Evolutionary conservation across 495 filamentous ascomycete genomes (phyloP).

Genomic region (Hyaloscypha finlandica): DNA sequence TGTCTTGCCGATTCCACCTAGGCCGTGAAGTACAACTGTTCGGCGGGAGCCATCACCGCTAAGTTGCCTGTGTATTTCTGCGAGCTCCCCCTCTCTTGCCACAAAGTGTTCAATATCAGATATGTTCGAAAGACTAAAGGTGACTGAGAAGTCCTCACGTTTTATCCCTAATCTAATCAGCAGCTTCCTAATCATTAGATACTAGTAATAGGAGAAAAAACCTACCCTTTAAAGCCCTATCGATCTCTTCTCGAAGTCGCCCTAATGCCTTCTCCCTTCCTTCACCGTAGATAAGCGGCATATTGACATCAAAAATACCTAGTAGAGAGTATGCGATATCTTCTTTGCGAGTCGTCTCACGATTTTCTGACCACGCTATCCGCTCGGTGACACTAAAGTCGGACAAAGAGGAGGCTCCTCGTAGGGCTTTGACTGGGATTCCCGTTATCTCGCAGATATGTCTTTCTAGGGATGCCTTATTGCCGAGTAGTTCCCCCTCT

Average conservation of each 20-base stretch:
- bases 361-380: too few species aligned
- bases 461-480: not conserved
- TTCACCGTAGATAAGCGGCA: too few species aligned
- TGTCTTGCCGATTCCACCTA: not conserved
- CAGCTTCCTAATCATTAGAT: too few species aligned
- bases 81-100: constrained; percentile 25
- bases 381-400: too few species aligned
- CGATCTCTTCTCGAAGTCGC: too few species aligned
- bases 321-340: too few species aligned
- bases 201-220: too few species aligned
- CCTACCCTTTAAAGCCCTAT: too few species aligned
- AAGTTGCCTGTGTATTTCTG: constrained; percentile 27
- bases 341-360: too few species aligned
- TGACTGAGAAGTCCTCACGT: not conserved
- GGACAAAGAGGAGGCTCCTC: not conserved
- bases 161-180: too few species aligned
- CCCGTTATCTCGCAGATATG: constrained; percentile 1
- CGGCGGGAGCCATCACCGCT: constrained; percentile 24
- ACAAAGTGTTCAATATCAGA: not conserved
- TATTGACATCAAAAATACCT: too few species aligned
- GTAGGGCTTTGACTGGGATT: not conserved
- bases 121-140: not conserved
- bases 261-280: too few species aligned
- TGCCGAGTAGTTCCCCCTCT: not conserved
- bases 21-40: constrained; percentile 20